A percentile compares a stretch with the other conserved stretches of the same genome.
phyloP scores from a whole-genome alignment of 768 basidiomycete species.

The Boletus speciosus region DNA sequence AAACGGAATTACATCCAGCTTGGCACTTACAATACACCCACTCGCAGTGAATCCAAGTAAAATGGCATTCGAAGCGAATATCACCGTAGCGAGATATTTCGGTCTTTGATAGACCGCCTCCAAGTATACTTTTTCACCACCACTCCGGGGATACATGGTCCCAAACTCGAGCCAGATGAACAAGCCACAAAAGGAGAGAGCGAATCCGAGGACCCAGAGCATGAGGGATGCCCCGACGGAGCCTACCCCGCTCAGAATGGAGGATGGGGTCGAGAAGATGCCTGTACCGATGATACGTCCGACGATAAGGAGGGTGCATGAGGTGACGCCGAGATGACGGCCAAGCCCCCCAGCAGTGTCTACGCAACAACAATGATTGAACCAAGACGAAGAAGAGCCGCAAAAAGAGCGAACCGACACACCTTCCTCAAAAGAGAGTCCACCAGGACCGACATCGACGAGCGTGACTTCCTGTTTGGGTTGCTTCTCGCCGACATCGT shows the following conservation, averaged over 20 bases:
- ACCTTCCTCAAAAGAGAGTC: conserved; percentile 50
- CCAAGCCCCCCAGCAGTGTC: conserved; percentile 54
- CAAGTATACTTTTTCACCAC: conserved; percentile 62
- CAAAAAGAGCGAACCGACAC: background rate
- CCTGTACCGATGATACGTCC: conserved; percentile 57
- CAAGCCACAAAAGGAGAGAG: conserved; percentile 54
- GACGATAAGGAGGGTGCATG: conserved; percentile 53
- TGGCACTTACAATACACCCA: conserved; percentile 45
- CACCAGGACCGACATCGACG: conserved; percentile 36
- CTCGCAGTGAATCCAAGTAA: conserved; percentile 40
- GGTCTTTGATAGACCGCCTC: conserved; percentile 52
- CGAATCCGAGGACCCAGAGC: conserved; percentile 61
- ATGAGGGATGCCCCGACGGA: conserved; percentile 57
- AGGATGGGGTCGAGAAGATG: conserved; percentile 59
- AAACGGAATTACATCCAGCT: background rate
- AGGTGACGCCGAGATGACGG: conserved; percentile 51
- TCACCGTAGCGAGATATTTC: conserved; percentile 43
- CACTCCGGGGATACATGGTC: conserved; percentile 58
- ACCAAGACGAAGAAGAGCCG: background rate
- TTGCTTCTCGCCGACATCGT: background rate
- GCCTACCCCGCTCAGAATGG: conserved; percentile 52
- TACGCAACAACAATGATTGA: conserved; percentile 8
- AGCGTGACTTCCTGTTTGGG: background rate
- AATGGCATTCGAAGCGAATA: conserved; percentile 49
- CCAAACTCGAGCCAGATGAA: conserved; percentile 64